A percentile compares a stretch with the other conserved stretches of the same genome.
Evolutionary conservation across 1,139 yeast genomes (phyloP).

Genomic region (Scheffersomyces quercinus): DNA sequence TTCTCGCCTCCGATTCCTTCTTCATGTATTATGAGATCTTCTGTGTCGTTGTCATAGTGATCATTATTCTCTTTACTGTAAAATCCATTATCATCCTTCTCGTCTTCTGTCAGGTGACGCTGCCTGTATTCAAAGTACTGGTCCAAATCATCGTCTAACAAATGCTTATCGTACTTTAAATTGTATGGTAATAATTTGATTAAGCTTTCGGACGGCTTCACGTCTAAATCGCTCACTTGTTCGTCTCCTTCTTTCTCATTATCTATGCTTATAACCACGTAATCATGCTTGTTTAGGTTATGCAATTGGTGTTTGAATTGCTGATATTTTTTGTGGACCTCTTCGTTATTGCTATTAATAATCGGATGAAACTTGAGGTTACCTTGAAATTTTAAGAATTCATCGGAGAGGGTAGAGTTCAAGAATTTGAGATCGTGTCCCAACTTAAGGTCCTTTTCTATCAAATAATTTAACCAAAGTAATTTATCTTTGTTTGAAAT

Average conservation of each 20-base stretch:
- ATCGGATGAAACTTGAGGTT: constrained; percentile 34
- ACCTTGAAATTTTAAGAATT: constrained; percentile 28
- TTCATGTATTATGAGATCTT: constrained; percentile 8
- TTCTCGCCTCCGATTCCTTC: constrained; percentile 20
- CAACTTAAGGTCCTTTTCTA: constrained; percentile 45
- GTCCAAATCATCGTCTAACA: constrained; percentile 27
- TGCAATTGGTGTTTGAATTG: constrained; percentile 25
- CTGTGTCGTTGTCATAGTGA: constrained; percentile 1
- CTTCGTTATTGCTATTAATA: constrained; percentile 9
- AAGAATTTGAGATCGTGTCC: constrained; percentile 43
- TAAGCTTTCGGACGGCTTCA: constrained; percentile 23
- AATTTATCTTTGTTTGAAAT: constrained; percentile 29
- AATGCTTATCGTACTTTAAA: constrained; percentile 23
- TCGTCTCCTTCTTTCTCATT: constrained; percentile 15
- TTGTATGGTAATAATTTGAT: constrained; percentile 32
- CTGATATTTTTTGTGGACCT: constrained; percentile 18
- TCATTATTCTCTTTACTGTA: not conserved
- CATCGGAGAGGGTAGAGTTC: constrained; percentile 31
- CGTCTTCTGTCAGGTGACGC: constrained; percentile 4
- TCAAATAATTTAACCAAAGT: constrained; percentile 42
- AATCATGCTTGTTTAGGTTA: constrained; percentile 30
- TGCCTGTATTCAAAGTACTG: constrained; percentile 15
- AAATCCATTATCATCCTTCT: not conserved
- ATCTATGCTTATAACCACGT: constrained; percentile 25
- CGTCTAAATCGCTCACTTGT: constrained; percentile 10